Conservation (phyloP, 495 filamentous ascomycete species). For the Tuber borchii region DNA sequence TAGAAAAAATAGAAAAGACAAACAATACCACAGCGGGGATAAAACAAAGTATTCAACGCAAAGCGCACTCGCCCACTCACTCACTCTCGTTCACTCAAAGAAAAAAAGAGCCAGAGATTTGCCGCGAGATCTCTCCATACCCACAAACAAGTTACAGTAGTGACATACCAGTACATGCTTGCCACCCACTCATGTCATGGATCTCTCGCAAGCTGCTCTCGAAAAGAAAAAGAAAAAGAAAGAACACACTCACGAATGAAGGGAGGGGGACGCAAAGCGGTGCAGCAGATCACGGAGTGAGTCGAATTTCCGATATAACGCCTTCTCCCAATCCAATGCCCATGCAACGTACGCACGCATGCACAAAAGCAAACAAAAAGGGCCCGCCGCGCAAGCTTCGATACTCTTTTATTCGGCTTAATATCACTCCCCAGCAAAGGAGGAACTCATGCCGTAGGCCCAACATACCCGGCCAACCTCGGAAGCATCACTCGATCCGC, state of each 20-base stretch:
- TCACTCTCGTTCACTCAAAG: neutral
- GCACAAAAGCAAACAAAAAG: neutral
- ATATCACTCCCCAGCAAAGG: neutral
- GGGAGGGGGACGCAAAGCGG: neutral
- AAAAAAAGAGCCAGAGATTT: constrained; percentile 5
- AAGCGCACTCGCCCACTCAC: constrained; percentile 12
- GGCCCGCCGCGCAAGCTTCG: neutral
- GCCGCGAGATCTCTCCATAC: constrained; percentile 14
- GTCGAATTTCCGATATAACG: neutral
- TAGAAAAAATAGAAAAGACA: constrained; percentile 33
- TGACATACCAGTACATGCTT: neutral
- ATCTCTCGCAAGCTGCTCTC: neutral
- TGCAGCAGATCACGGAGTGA: neutral
- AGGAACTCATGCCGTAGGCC: neutral
- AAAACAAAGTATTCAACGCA: constrained; percentile 7
- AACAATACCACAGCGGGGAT: constrained; percentile 1
- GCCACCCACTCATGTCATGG: neutral
- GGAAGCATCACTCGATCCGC: constrained; percentile 2
- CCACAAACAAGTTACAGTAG: constrained; percentile 7
- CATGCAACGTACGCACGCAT: neutral
- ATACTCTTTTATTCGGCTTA: neutral
- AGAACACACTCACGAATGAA: neutral
- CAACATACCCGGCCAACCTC: neutral
- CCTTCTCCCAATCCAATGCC: neutral
- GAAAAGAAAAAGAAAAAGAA: constrained; percentile 12